A percentile compares a stretch with the other conserved stretches of the same genome.
Evolutionary conservation across 768 basidiomycete genomes (phyloP).

Genomic region (Tulasnella sp.): DNA sequence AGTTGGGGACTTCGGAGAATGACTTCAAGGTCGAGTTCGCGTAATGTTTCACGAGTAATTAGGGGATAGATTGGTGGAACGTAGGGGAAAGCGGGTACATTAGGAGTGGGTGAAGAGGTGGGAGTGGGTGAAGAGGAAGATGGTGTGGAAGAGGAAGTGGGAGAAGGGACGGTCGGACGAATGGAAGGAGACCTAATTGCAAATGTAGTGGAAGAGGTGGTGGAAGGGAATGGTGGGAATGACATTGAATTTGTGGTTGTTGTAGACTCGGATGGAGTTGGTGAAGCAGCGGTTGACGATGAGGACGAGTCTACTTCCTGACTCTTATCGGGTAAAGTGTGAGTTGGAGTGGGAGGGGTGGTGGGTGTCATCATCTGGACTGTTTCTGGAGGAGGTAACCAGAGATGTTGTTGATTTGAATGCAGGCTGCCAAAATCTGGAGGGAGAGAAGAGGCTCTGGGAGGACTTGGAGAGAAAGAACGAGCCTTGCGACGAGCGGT

Average conservation of each 20-base stretch:
- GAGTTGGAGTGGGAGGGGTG: slow-evolving; percentile 13
- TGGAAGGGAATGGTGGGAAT: background rate
- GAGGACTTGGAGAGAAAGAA: too few relatives aligned
- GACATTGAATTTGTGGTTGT: background rate
- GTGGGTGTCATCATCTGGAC: slow-evolving; percentile 10
- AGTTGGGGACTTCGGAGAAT: slow-evolving; percentile 85
- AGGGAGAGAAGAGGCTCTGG: too few relatives aligned
- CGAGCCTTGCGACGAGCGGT: too few relatives aligned
- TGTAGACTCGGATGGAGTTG: background rate
- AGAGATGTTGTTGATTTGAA: too few relatives aligned
- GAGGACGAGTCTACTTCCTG: background rate
- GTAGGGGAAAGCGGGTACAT: background rate
- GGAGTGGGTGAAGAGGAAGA: background rate
- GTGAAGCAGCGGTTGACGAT: background rate
- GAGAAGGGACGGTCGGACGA: background rate
- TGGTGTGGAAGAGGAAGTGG: slow-evolving; percentile 3
- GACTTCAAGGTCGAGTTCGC: slow-evolving; percentile 70
- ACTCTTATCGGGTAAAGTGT: slow-evolving; percentile 2
- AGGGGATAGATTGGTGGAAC: slow-evolving; percentile 58
- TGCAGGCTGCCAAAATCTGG: too few relatives aligned
- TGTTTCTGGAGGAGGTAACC: too few relatives aligned
- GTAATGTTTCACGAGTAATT: slow-evolving; percentile 71
- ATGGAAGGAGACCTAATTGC: background rate
- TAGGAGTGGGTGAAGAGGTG: background rate
- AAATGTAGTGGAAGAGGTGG: background rate